Evolutionary conservation across 1,284 basidiomycete genomes (phyloP).

Genomic region (Agaricales sp.): DNA sequence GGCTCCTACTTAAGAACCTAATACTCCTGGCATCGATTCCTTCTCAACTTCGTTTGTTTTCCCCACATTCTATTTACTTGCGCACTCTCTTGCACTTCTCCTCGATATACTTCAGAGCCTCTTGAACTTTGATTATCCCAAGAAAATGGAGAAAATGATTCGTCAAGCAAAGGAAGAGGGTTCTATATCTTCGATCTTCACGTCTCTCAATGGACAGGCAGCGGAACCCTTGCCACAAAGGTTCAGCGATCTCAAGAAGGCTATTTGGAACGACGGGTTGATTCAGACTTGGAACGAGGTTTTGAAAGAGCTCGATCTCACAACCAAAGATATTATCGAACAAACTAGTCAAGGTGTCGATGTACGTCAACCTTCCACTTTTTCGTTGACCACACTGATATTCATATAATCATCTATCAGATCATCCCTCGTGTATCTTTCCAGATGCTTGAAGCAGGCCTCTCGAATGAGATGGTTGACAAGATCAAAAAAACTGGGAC

Average conservation of each 20-base stretch:
- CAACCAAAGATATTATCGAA: conserved; percentile 25
- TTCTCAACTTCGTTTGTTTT: no score
- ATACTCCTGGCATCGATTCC: no score
- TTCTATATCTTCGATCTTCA: conserved; percentile 49
- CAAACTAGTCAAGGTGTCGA: conserved; percentile 31
- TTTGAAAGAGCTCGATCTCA: conserved; percentile 34
- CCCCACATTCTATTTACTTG: no score
- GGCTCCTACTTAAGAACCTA: no score
- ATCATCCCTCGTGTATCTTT: conserved; percentile 48
- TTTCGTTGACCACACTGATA: no score
- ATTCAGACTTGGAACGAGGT: conserved; percentile 47
- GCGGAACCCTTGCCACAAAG: conserved; percentile 36
- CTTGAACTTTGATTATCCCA: no score
- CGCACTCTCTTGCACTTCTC: no score
- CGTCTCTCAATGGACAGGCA: no score
- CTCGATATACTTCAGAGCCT: no score
- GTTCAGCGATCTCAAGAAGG: conserved; percentile 51
- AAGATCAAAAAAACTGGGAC: conserved; percentile 47
- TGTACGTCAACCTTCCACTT: no score
- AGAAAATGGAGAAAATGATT: no score
- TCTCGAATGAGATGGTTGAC: conserved; percentile 28
- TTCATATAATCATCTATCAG: conserved; percentile 20
- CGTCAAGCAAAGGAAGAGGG: conserved; percentile 26
- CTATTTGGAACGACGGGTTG: conserved; percentile 39
- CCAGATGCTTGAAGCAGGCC: conserved; percentile 32